Conservation (phyloP, 345 rosid species). For the Arabis hirsuta region DNA sequence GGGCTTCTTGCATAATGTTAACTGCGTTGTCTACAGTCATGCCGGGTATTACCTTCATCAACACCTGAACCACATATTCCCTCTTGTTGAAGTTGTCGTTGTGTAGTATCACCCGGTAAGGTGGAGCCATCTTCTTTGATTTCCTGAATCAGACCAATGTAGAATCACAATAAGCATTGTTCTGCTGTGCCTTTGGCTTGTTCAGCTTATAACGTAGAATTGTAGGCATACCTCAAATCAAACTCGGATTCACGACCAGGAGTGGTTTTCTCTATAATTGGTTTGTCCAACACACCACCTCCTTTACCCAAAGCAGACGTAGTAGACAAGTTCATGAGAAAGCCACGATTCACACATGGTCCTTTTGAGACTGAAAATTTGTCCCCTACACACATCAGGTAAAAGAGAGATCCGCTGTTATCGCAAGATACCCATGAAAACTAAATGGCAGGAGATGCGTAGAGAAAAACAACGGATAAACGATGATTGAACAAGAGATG, state of each 20-base stretch:
- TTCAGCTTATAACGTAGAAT: neutral
- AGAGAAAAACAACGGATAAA: too few relatives aligned
- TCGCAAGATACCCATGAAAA: neutral
- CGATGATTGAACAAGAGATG: too few relatives aligned
- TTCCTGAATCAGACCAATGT: slow-evolving; percentile 53
- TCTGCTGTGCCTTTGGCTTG: neutral
- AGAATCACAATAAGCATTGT: neutral
- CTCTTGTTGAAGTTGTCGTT: slow-evolving; percentile 90
- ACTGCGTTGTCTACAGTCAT: slow-evolving; percentile 96
- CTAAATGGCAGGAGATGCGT: neutral
- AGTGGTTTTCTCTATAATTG: slow-evolving; percentile 65
- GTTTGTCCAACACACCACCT: slow-evolving; percentile 74
- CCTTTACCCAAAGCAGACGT: slow-evolving; percentile 65
- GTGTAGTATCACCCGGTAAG: slow-evolving; percentile 82
- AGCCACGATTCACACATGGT: slow-evolving; percentile 54
- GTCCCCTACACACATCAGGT: slow-evolving; percentile 51
- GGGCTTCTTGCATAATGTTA: slow-evolving; percentile 98
- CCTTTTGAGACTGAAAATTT: slow-evolving; percentile 54
- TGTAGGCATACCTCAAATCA: slow-evolving; percentile 66
- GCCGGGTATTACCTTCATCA: slow-evolving; percentile 94
- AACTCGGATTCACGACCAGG: slow-evolving; percentile 83
- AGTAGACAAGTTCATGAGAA: slow-evolving; percentile 58
- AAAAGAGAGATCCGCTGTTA: neutral
- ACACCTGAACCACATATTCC: slow-evolving; percentile 90
- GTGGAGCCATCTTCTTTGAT: slow-evolving; percentile 79